These are phyloP conservation scores for Trametopsis cervina DNA, from an alignment of 768 basidiomycete species.

Conservation along the genomic window DNA sequence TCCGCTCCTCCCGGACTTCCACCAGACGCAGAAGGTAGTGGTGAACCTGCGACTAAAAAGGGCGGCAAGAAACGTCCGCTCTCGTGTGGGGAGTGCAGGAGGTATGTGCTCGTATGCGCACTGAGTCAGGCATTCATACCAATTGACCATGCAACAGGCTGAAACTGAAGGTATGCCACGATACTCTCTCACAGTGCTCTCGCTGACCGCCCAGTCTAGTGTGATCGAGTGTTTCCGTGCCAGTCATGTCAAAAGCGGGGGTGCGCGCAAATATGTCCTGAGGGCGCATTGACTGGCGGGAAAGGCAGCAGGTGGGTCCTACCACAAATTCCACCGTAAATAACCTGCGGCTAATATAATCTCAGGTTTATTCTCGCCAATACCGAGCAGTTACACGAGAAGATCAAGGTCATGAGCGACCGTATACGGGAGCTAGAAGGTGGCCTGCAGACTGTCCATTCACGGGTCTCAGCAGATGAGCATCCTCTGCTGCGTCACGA, in stretches of 20 bases:
- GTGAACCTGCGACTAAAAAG: slow-evolving; percentile 23
- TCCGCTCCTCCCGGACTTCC: slow-evolving; percentile 17
- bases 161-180: slow-evolving; percentile 50
- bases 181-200: slow-evolving; percentile 45
- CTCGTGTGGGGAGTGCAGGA: slow-evolving; percentile 65
- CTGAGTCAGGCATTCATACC: slow-evolving; percentile 7
- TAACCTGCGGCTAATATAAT: neutral
- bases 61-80: slow-evolving; percentile 34
- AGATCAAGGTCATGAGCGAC: slow-evolving; percentile 52
- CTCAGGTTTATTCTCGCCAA: slow-evolving; percentile 66
- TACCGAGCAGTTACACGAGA: slow-evolving; percentile 63
- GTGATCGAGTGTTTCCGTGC: slow-evolving; percentile 62
- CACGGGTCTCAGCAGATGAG: slow-evolving; percentile 36
- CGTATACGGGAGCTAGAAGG: slow-evolving; percentile 64
- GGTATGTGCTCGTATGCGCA: slow-evolving; percentile 28
- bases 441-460: slow-evolving; percentile 47
- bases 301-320: slow-evolving; percentile 59
- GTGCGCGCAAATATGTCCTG: slow-evolving; percentile 16
- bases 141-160: slow-evolving; percentile 32
- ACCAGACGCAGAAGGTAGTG: slow-evolving; percentile 17
- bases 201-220: slow-evolving; percentile 45
- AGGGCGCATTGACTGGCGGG: slow-evolving; percentile 61
- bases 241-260: slow-evolving; percentile 34
- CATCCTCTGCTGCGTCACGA: slow-evolving; percentile 56
- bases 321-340: slow-evolving; percentile 2